Conservation (phyloP, 2,329 filamentous ascomycete genomes). For the Hawksworthiomyces lignivorus region DNA sequence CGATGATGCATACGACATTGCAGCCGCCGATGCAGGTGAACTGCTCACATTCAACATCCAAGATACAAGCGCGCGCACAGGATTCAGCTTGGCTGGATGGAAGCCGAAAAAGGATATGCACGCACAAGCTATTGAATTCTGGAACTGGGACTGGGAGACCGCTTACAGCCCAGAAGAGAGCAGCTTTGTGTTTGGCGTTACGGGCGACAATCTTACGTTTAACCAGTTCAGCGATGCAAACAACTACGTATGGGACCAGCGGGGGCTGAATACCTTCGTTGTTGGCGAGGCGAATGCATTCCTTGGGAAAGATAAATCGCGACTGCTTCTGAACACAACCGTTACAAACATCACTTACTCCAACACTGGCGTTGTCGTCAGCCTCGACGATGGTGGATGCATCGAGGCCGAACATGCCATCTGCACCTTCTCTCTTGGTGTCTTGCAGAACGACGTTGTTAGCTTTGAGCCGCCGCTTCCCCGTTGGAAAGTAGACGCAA, state of each 20-base stretch:
- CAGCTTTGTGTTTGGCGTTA: conserved; percentile 3
- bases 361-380: not conserved
- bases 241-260: conserved; percentile 6
- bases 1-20: not conserved
- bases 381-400: conserved; percentile 1
- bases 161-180: conserved; percentile 2
- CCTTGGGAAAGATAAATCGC: not conserved
- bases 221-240: conserved; percentile 4
- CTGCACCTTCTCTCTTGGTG: conserved; percentile 8
- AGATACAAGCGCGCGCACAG: not conserved
- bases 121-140: conserved; percentile 2
- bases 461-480: conserved; percentile 3
- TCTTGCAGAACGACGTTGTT: conserved; percentile 4
- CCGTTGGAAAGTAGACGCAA: conserved; percentile 4
- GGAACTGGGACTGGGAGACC: conserved; percentile 7
- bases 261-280: conserved; percentile 1
- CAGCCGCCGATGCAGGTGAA: not conserved
- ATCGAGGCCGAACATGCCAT: conserved; percentile 8
- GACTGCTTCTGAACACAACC: no score
- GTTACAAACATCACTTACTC: conserved; percentile 2
- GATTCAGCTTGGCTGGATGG: conserved; percentile 1
- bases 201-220: conserved; percentile 5
- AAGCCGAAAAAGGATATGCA: conserved; percentile 8
- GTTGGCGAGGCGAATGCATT: conserved; percentile 1
- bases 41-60: no score